phyloP scores from a whole-genome alignment of 352 stramenopile species.

The Pythium rishiriense region DNA sequence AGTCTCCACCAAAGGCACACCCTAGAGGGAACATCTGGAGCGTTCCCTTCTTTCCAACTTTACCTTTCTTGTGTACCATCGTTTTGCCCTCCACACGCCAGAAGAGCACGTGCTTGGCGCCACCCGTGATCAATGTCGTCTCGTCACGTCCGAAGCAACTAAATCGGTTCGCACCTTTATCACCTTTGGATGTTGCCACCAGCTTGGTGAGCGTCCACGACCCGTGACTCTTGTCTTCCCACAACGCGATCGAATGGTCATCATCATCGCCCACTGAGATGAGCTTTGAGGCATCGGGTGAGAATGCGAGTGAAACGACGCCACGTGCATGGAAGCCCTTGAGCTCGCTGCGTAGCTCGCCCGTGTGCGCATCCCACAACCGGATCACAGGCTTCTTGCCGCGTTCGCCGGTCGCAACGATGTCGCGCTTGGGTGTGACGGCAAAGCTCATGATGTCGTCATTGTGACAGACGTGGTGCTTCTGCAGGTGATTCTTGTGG shows the following conservation, averaged over 20 bases:
- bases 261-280: constrained; percentile 80
- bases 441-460: constrained; percentile 89
- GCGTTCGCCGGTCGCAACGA: constrained; percentile 88
- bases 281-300: constrained; percentile 47
- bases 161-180: constrained; percentile 61
- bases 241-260: constrained; percentile 81
- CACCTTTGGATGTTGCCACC: constrained; percentile 47
- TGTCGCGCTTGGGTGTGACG: constrained; percentile 52
- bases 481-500: constrained; percentile 67
- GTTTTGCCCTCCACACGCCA: constrained; percentile 62
- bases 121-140: constrained; percentile 52
- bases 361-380: constrained; percentile 84
- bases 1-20: constrained; percentile 44
- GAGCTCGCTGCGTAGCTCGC: constrained; percentile 58
- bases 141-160: constrained; percentile 41
- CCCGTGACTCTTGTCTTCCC: constrained; percentile 64
- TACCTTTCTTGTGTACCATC: constrained; percentile 50
- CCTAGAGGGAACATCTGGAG: constrained; percentile 53
- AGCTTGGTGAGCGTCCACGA: constrained; percentile 60
- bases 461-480: constrained; percentile 75
- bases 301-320: constrained; percentile 75
- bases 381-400: constrained; percentile 75
- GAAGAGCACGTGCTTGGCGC: constrained; percentile 71
- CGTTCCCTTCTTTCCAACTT: constrained; percentile 60
- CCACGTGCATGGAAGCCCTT: constrained; percentile 70